Conservation (phyloP, 1,139 yeast genomes). For the Candida frijolesensis region DNA sequence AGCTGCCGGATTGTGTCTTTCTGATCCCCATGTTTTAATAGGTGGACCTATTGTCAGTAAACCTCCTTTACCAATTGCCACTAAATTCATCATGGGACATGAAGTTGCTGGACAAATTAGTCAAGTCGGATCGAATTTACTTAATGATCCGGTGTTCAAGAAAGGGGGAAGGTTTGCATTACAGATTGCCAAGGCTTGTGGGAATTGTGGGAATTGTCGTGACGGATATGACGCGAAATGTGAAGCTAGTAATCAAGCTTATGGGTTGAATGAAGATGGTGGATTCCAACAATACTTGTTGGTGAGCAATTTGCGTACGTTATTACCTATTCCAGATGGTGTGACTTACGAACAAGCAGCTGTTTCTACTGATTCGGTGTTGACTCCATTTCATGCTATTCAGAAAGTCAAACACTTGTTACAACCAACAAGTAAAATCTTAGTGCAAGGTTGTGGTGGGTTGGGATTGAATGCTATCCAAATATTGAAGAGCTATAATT, state of each 20-base stretch:
- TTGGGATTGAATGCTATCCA: slow-evolving; percentile 54
- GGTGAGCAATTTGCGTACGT: slow-evolving; percentile 35
- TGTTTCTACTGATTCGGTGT: slow-evolving; percentile 50
- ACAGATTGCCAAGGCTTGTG: slow-evolving; percentile 44
- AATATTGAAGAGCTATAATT: slow-evolving; percentile 43
- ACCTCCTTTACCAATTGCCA: slow-evolving; percentile 21
- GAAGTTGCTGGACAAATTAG: slow-evolving; percentile 56
- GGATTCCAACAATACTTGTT: slow-evolving; percentile 53
- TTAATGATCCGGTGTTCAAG: slow-evolving; percentile 27
- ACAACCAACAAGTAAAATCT: slow-evolving; percentile 40
- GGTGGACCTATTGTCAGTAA: slow-evolving; percentile 23
- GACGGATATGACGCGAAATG: slow-evolving; percentile 47
- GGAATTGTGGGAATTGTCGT: slow-evolving; percentile 45
- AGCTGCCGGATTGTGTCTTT: slow-evolving; percentile 56
- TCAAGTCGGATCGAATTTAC: slow-evolving; percentile 38
- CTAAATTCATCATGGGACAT: slow-evolving; percentile 54
- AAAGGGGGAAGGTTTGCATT: slow-evolving; percentile 42
- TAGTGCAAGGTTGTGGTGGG: slow-evolving; percentile 54
- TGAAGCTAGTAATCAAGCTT: slow-evolving; percentile 24
- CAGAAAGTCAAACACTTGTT: slow-evolving; percentile 36
- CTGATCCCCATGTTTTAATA: slow-evolving; percentile 49
- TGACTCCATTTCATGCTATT: slow-evolving; percentile 55
- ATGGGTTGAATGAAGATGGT: slow-evolving; percentile 50
- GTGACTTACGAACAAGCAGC: slow-evolving; percentile 51
- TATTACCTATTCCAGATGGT: slow-evolving; percentile 50